These are phyloP conservation scores for Raffaelea arxii DNA, from an alignment of 2,329 filamentous ascomycete genomes.

Conservation along the genomic window DNA sequence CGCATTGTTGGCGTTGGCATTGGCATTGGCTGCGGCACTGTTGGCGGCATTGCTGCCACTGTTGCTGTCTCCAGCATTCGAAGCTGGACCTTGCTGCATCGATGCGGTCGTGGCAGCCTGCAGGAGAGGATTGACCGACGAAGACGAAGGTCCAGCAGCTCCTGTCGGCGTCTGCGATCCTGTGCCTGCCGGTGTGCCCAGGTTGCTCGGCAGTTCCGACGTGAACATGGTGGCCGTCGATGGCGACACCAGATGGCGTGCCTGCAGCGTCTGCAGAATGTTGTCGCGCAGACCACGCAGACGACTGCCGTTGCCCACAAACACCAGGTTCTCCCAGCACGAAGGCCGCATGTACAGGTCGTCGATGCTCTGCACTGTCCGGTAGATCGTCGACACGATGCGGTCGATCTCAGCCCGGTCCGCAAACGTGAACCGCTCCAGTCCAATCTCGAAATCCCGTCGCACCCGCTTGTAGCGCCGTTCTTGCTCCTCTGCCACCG, in stretches of 20 bases:
- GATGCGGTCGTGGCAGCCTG: conserved; percentile 43
- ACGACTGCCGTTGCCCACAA: conserved; percentile 77
- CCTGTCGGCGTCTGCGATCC: conserved; percentile 82
- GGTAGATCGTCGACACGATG: conserved; percentile 76
- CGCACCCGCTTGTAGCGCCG: conserved; percentile 29
- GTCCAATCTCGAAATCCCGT: conserved; percentile 64
- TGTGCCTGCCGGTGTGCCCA: conserved; percentile 83
- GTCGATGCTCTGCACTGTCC: conserved; percentile 70
- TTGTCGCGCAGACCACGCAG: conserved; percentile 78
- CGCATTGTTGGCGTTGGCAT: conserved; percentile 20
- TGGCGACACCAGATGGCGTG: conserved; percentile 83
- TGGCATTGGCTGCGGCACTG: no score
- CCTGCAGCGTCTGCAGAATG: conserved; percentile 66
- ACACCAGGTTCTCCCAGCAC: conserved; percentile 86
- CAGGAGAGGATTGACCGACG: conserved; percentile 73
- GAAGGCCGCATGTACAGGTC: conserved; percentile 76
- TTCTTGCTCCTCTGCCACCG: conserved; percentile 9
- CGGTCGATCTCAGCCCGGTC: conserved; percentile 67
- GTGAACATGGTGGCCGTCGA: conserved; percentile 94
- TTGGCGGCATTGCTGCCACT: conserved; percentile 31
- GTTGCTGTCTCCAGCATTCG: conserved; percentile 17
- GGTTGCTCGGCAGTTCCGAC: conserved; percentile 87
- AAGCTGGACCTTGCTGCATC: conserved; percentile 18
- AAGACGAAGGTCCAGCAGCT: conserved; percentile 19
- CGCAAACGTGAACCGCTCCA: conserved; percentile 63